phyloP scores from a whole-genome alignment of 805 yeast genomes.

The Hanseniaspora valbyensis region DNA sequence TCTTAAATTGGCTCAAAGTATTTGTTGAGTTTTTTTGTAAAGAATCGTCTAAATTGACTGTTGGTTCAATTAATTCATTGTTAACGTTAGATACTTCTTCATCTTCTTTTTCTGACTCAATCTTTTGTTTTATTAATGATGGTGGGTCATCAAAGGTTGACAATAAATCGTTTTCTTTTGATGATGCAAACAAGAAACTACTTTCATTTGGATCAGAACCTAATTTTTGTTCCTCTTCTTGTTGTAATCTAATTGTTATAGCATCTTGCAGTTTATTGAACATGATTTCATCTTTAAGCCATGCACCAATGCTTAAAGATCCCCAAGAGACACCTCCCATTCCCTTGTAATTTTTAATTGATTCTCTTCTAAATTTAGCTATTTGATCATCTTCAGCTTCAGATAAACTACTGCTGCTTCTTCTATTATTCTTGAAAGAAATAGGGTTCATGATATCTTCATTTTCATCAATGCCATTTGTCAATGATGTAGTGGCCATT shows the following conservation, averaged over 20 bases:
- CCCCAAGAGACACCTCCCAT: conserved; percentile 99
- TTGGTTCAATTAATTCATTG: too few species aligned
- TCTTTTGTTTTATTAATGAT: not conserved
- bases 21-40: not conserved
- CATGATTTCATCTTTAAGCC: conserved; percentile 90
- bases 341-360: conserved; percentile 91
- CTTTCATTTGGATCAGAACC: not conserved
- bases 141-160: not conserved
- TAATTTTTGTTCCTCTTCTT: conserved; percentile 13
- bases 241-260: conserved; percentile 16
- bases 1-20: not conserved
- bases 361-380: conserved; percentile 65
- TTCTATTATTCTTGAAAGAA: not conserved
- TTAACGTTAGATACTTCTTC: not conserved
- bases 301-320: conserved; percentile 82
- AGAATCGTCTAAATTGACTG: not conserved
- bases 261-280: conserved; percentile 30
- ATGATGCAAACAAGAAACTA: conserved; percentile 17
- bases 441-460: not conserved
- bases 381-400: conserved; percentile 15
- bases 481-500: not conserved
- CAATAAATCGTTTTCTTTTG: conserved; percentile 13
- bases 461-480: not conserved
- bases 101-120: not conserved
- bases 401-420: not conserved